Conservation (phyloP, 192 early-diverging fungal species). For the Coemansia sp. region DNA sequence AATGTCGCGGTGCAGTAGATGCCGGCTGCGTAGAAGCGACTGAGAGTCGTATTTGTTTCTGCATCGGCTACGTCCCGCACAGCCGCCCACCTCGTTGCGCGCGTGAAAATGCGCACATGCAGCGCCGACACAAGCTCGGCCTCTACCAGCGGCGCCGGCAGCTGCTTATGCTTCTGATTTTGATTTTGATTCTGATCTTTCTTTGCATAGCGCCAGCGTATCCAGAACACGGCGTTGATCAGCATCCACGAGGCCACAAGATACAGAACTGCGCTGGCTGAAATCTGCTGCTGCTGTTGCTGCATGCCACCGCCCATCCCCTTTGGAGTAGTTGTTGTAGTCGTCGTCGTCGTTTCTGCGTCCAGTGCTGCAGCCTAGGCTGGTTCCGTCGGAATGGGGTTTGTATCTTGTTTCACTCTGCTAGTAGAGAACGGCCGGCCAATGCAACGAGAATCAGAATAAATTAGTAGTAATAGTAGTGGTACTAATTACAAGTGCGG, state of each 20-base stretch:
- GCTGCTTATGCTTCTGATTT: not conserved
- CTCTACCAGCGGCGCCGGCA: not conserved
- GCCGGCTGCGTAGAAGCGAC: constrained; percentile 20
- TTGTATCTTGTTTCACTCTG: too few species aligned
- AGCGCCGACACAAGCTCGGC: constrained; percentile 40
- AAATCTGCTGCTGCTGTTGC: too few species aligned
- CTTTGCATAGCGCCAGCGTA: not conserved
- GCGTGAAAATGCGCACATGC: constrained; percentile 32
- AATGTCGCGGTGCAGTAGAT: constrained; percentile 8
- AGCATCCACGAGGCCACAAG: constrained; percentile 17
- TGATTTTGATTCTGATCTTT: not conserved
- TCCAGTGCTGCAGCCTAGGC: too few species aligned
- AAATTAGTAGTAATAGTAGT: too few species aligned
- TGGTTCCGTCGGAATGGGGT: too few species aligned
- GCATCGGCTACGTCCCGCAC: not conserved
- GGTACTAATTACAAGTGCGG: too few species aligned
- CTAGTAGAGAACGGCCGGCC: too few species aligned
- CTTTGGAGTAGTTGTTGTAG: too few species aligned
- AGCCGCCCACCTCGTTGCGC: constrained; percentile 7
- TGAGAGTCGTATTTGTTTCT: not conserved
- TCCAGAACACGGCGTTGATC: constrained; percentile 14
- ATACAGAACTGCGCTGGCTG: constrained; percentile 11
- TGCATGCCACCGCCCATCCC: not conserved
- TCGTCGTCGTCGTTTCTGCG: too few species aligned
- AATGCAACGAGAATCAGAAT: too few species aligned